Evolutionary conservation across 1,284 basidiomycete genomes (phyloP).

Genomic region (Grifola frondosa): DNA sequence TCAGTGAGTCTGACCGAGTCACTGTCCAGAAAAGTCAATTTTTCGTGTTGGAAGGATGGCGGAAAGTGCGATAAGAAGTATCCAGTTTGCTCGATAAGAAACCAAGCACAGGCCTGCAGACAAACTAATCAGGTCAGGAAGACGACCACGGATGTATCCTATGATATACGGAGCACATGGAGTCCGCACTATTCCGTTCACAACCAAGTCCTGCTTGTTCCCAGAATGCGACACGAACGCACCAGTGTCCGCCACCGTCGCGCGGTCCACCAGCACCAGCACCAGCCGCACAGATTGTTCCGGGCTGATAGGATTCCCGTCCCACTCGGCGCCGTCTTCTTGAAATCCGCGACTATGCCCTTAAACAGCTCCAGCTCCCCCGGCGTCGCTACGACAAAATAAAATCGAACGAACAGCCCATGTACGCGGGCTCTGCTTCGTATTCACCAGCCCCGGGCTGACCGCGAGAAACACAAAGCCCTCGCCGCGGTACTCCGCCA

Average conservation of each 20-base stretch:
- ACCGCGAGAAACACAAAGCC: constrained; percentile 39
- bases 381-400: constrained; percentile 18
- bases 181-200: too few relatives aligned
- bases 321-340: constrained; percentile 26
- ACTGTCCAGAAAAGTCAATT: too few relatives aligned
- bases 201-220: too few relatives aligned
- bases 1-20: too few relatives aligned
- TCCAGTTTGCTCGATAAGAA: too few relatives aligned
- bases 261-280: constrained; percentile 31
- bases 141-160: too few relatives aligned
- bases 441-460: constrained; percentile 39
- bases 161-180: too few relatives aligned
- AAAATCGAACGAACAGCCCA: too few relatives aligned
- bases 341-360: constrained; percentile 19
- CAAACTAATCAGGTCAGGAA: too few relatives aligned
- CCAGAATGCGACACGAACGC: constrained; percentile 37
- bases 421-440: constrained; percentile 18
- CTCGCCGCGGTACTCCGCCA: constrained; percentile 34
- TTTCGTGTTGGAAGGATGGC: too few relatives aligned
- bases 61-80: too few relatives aligned
- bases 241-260: constrained; percentile 32
- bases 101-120: too few relatives aligned
- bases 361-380: constrained; percentile 20
- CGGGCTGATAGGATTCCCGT: constrained; percentile 31
- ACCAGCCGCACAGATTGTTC: constrained; percentile 32